Conservation (phyloP, 176 grass and related monocot genomes). For the Canna indica region DNA sequence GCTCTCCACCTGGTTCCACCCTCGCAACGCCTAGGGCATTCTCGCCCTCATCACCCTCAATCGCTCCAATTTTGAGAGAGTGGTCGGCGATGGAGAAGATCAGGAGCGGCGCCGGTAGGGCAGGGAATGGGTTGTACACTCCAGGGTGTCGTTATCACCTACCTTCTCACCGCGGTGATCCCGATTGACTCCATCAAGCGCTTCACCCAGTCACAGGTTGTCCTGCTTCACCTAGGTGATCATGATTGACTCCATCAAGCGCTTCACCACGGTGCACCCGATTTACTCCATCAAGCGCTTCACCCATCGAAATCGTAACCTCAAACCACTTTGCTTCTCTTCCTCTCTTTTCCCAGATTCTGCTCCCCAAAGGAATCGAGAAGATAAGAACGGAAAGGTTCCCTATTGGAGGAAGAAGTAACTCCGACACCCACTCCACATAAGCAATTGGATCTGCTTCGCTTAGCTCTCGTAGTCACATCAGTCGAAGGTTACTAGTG, state of each 20-base stretch:
- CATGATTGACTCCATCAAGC: slow-evolving; percentile 37
- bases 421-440: too few relatives aligned
- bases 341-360: slow-evolving; percentile 6
- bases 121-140: slow-evolving; percentile 50
- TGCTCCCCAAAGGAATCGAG: background rate
- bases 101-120: background rate
- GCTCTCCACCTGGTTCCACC: slow-evolving; percentile 3
- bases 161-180: slow-evolving; percentile 61
- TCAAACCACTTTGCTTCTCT: background rate
- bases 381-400: background rate
- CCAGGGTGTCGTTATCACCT: slow-evolving; percentile 37
- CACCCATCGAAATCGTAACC: slow-evolving; percentile 11
- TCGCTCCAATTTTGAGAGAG: too few relatives aligned
- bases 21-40: slow-evolving; percentile 13
- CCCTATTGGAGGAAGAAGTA: too few relatives aligned
- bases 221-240: too few relatives aligned
- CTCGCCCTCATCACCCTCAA: slow-evolving; percentile 4
- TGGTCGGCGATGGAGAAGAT: background rate
- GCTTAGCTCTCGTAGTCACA: too few relatives aligned
- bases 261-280: too few relatives aligned
- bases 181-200: slow-evolving; percentile 58
- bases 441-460: too few relatives aligned
- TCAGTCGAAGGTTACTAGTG: too few relatives aligned
- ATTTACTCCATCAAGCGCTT: too few relatives aligned
- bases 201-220: slow-evolving; percentile 89